Conservation (phyloP, 257 asterid species). For the Ocimum tenuiflorum region DNA sequence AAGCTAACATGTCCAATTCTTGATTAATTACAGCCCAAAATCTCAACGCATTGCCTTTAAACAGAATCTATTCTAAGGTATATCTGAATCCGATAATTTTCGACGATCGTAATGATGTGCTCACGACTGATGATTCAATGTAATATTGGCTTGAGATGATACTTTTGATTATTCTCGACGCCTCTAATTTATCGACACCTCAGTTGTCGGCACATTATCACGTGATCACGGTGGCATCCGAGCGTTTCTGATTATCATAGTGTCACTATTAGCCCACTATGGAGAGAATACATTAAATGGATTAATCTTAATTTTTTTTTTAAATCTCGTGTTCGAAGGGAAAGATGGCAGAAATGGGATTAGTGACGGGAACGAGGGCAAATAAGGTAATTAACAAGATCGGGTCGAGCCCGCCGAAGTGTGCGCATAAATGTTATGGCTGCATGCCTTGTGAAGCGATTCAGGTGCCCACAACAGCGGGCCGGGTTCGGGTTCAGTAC, state of each 20-base stretch:
- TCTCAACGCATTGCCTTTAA: constrained; percentile 9
- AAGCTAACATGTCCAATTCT: background rate
- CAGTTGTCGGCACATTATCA: too few species aligned
- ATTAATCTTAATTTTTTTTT: background rate
- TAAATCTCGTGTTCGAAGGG: background rate
- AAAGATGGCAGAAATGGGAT: background rate
- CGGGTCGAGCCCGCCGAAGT: constrained; percentile 73
- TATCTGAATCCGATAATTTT: too few species aligned
- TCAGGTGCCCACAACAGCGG: constrained; percentile 55
- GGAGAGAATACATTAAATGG: too few species aligned
- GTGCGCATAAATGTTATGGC: constrained; percentile 72
- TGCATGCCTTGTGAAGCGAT: constrained; percentile 79
- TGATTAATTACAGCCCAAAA: constrained; percentile 11
- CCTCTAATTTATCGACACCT: too few species aligned
- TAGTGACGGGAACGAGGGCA: background rate
- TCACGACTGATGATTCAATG: too few species aligned
- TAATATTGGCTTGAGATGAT: too few species aligned
- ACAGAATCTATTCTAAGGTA: constrained; percentile 29
- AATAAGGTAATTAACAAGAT: constrained; percentile 29
- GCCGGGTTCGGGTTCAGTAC: constrained; percentile 49
- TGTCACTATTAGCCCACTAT: too few species aligned
- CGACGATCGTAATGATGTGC: too few species aligned
- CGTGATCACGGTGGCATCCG: too few species aligned
- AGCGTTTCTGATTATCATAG: too few species aligned
- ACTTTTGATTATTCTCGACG: too few species aligned